These are phyloP conservation scores for Colletotrichum nymphaeae DNA, from an alignment of 2,329 filamentous ascomycete genomes.

Conservation along the genomic window DNA sequence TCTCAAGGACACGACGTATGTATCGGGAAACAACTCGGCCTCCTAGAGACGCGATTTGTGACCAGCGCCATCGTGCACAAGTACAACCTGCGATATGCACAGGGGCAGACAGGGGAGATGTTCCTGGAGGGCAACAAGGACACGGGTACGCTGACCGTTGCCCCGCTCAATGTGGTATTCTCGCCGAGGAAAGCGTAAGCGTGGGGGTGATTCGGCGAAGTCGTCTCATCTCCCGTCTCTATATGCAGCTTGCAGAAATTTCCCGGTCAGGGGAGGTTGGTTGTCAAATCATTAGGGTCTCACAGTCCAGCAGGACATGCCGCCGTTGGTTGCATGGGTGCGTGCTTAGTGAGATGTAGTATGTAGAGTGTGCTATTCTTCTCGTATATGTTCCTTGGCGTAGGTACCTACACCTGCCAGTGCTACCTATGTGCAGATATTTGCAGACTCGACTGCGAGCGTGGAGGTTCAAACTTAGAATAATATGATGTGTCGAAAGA, in stretches of 20 bases:
- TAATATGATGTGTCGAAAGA: not conserved
- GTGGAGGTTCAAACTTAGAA: not conserved
- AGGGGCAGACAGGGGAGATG: conserved; percentile 14
- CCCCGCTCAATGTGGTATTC: conserved; percentile 25
- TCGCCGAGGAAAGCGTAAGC: not conserved
- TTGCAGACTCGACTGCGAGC: not conserved
- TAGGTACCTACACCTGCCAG: not conserved
- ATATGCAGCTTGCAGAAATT: not conserved
- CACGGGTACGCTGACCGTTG: conserved; percentile 26
- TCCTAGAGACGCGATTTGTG: conserved; percentile 45
- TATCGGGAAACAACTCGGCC: conserved; percentile 48
- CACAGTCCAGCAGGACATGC: not conserved
- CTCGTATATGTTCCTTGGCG: not conserved
- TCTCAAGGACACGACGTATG: conserved; percentile 44
- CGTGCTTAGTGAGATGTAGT: not conserved
- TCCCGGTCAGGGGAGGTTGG: not conserved
- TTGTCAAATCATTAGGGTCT: not conserved
- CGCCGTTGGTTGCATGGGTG: not conserved
- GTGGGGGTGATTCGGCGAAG: not conserved
- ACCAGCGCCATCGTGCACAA: conserved; percentile 25
- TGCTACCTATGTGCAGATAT: not conserved
- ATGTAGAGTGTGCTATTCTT: not conserved
- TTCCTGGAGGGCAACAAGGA: conserved; percentile 26
- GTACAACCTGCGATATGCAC: conserved; percentile 23
- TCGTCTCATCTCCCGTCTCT: not conserved